A percentile compares a stretch with the other conserved stretches of the same genome.
Conservation (phyloP, 257 asterid genomes). For the Verbascum thapsus region DNA sequence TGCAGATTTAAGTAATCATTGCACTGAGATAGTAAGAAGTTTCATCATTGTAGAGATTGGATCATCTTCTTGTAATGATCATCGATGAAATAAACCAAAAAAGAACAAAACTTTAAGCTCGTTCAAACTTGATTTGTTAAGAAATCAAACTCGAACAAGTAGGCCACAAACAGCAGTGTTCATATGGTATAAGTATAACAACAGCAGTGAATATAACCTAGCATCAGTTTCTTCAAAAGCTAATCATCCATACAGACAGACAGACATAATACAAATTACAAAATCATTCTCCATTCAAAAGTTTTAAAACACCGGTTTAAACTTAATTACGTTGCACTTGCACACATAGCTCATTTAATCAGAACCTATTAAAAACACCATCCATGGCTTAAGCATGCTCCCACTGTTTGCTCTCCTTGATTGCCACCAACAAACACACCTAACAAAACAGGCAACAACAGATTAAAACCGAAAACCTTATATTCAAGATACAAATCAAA, state of each 20-base stretch:
- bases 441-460: slow-evolving; percentile 19
- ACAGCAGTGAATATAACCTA: neutral
- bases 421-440: slow-evolving; percentile 41
- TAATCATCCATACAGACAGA: slow-evolving; percentile 39
- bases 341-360: slow-evolving; percentile 39
- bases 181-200: no score
- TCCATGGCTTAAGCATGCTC: slow-evolving; percentile 53
- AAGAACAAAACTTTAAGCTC: no score
- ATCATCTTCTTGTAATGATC: no score
- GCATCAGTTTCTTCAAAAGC: slow-evolving; percentile 27
- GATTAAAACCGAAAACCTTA: slow-evolving; percentile 11
- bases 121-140: no score
- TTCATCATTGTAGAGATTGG: no score
- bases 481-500: neutral
- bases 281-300: slow-evolving; percentile 20
- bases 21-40: no score
- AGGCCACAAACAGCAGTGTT: no score
- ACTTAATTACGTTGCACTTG: slow-evolving; percentile 35
- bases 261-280: slow-evolving; percentile 24
- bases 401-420: slow-evolving; percentile 6
- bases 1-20: no score
- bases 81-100: no score
- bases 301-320: slow-evolving; percentile 30
- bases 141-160: no score
- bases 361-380: slow-evolving; percentile 34